Base-by-base conservation (phyloP, 1,139 yeast species). In the Maudiozyma humilis region DNA sequence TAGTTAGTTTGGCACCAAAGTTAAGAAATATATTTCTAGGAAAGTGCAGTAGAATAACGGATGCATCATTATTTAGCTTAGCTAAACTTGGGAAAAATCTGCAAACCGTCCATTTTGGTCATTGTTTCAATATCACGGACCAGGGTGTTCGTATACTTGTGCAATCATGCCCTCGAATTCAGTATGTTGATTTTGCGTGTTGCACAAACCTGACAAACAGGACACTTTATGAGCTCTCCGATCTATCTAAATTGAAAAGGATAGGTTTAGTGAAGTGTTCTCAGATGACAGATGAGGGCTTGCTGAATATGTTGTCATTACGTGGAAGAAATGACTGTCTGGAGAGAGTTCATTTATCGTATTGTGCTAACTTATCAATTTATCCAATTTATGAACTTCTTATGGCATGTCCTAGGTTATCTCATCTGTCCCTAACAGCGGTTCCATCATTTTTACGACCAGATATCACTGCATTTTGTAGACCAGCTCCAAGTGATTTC, bases 401-500 rank as follows among this genome's bases (percentile, higher is more conserved):
- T 47, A 82, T 80, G 62, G 77, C 82, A 40, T 91, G 97, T 60
- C 94, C 93, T 5, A 77, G 80, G 53, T 70, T 91, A 48, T 88
- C 96, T 1, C 98, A 91, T 66, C 72, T 91, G 45, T 81, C 89
- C 12, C 68, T 83, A 46, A 91, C 98, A 0, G 98, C 98, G 1
- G 89, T 91, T 20, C 74, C 83, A 2, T 85, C 95, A 27, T 91
- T 91, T 66, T 72, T 91, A 60, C 74, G 95, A 50, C 75, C 82
- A 16, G 97, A 91, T 56, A 78, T 91, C 42, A 83, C 93, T 1
- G 81, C 78, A 53, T 89, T 79, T 64, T 89, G 97, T 61, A 81
- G 98, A 31, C 85, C 82, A n/a, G 94, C 97, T 2, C 98, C 98
- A 2, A 78, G 86, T 13, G 97, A 89, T 57, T 89, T 91, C 60